These are phyloP conservation scores for Tephrocybe sp. DNA, from an alignment of 768 basidiomycete genomes.

Conservation along the genomic window DNA sequence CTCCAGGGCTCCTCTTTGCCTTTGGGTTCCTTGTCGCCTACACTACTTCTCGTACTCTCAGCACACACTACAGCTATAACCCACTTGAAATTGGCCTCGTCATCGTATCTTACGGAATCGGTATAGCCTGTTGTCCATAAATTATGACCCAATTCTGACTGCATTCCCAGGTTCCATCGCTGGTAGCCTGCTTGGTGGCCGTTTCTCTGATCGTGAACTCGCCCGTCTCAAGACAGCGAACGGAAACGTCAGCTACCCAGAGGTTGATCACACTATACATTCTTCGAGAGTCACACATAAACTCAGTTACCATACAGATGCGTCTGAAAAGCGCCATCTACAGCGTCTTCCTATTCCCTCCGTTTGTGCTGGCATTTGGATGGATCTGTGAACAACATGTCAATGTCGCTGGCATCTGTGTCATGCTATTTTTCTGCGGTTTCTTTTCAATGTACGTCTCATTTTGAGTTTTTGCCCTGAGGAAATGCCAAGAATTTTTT, in stretches of 20 bases:
- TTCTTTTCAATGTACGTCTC: slow-evolving; percentile 70
- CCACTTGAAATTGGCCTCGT: slow-evolving; percentile 75
- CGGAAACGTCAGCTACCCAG: slow-evolving; percentile 52
- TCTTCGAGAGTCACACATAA: not conserved
- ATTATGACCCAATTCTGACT: not conserved
- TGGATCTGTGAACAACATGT: slow-evolving; percentile 71
- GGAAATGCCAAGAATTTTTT: not conserved
- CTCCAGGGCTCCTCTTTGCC: slow-evolving; percentile 66
- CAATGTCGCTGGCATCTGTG: slow-evolving; percentile 66
- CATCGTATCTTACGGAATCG: slow-evolving; percentile 71
- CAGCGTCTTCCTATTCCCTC: slow-evolving; percentile 61
- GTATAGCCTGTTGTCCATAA: slow-evolving; percentile 30
- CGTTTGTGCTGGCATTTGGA: slow-evolving; percentile 64
- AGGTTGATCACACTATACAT: slow-evolving; percentile 42
- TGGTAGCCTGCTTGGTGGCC: slow-evolving; percentile 45
- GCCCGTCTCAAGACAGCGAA: slow-evolving; percentile 36
- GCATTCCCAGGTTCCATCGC: slow-evolving; percentile 35
- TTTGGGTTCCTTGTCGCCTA: slow-evolving; percentile 73
- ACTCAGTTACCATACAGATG: slow-evolving; percentile 47
- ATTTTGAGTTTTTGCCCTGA: not conserved
- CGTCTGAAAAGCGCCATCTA: slow-evolving; percentile 63
- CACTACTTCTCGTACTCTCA: slow-evolving; percentile 72
- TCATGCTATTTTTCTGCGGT: slow-evolving; percentile 71
- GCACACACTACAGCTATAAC: slow-evolving; percentile 59
- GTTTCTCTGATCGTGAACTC: slow-evolving; percentile 44